Evolutionary conservation across 2,329 filamentous ascomycete genomes (phyloP).

Genomic region (Botryotinia narcissicola): DNA sequence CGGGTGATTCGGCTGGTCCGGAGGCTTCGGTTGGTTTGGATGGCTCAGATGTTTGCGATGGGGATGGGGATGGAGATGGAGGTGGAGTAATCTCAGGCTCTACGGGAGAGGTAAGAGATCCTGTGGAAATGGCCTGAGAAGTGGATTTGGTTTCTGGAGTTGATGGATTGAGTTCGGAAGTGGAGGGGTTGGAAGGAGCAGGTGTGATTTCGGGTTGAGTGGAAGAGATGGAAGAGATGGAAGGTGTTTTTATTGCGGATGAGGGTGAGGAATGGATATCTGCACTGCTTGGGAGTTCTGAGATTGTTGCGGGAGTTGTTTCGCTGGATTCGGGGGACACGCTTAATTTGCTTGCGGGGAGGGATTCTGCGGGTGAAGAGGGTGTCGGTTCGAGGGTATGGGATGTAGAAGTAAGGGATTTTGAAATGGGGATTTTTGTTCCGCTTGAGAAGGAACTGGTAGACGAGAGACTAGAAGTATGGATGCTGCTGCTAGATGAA

Average conservation of each 20-base stretch:
- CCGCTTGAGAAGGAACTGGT: background rate
- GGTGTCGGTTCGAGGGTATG: background rate
- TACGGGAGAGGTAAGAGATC: background rate
- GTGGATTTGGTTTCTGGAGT: background rate
- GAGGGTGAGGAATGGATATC: background rate
- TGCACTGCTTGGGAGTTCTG: background rate
- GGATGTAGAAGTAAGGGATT: too few species aligned
- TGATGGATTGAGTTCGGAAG: background rate
- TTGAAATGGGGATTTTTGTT: background rate
- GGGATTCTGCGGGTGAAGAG: background rate
- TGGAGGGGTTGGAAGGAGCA: background rate
- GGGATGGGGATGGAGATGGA: background rate
- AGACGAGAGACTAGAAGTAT: background rate
- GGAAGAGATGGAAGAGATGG: background rate
- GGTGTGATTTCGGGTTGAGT: background rate
- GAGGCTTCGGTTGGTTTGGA: background rate
- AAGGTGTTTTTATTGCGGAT: background rate
- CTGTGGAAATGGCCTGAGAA: background rate
- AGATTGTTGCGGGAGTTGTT: background rate
- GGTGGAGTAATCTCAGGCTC: background rate
- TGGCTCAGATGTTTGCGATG: background rate
- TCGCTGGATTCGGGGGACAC: background rate
- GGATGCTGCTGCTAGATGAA: background rate
- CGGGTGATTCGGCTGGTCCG: background rate
- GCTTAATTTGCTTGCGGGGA: background rate